Percentiles rank a stretch among this genome's conserved stretches.
phyloP scores from a whole-genome alignment of 176 grass and related monocot species.

The Pontederia paniculata region DNA sequence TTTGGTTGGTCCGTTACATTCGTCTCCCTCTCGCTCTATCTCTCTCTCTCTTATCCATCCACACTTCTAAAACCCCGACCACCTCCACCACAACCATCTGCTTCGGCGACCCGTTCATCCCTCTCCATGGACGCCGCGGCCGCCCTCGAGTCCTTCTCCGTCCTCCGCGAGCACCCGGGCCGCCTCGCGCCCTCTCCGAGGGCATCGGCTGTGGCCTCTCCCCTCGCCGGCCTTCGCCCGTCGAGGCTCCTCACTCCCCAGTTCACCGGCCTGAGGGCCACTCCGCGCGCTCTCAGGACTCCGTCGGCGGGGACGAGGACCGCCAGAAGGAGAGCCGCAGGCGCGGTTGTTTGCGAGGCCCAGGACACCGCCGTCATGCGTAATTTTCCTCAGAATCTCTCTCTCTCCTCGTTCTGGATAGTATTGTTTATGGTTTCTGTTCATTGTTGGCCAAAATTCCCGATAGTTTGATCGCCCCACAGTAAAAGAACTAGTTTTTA shows the following conservation, averaged over 20 bases:
- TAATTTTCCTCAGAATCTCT: neutral
- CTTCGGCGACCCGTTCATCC: neutral
- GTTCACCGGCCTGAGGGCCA: neutral
- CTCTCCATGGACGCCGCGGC: neutral
- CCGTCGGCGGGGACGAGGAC: neutral
- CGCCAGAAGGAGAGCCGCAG: neutral
- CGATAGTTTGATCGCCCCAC: too few relatives aligned
- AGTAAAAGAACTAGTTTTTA: too few relatives aligned
- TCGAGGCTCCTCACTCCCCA: neutral
- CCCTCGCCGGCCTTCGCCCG: neutral
- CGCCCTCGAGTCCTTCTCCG: neutral
- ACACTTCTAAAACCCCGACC: too few relatives aligned
- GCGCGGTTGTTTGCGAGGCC: conserved; percentile 4
- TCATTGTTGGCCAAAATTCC: too few relatives aligned
- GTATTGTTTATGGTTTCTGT: neutral
- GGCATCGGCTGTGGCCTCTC: neutral
- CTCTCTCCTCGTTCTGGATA: neutral
- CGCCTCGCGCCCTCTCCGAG: neutral
- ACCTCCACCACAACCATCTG: too few relatives aligned
- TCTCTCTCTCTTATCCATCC: too few relatives aligned
- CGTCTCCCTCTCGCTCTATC: too few relatives aligned
- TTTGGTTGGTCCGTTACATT: too few relatives aligned
- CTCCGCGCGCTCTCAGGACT: neutral
- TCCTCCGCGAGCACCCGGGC: neutral
- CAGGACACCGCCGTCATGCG: neutral